Evolutionary conservation across 176 grass and related monocot species (phyloP), one percentile per base, ranked within the genome.

Genomic region (Zoysia japonica): DNA sequence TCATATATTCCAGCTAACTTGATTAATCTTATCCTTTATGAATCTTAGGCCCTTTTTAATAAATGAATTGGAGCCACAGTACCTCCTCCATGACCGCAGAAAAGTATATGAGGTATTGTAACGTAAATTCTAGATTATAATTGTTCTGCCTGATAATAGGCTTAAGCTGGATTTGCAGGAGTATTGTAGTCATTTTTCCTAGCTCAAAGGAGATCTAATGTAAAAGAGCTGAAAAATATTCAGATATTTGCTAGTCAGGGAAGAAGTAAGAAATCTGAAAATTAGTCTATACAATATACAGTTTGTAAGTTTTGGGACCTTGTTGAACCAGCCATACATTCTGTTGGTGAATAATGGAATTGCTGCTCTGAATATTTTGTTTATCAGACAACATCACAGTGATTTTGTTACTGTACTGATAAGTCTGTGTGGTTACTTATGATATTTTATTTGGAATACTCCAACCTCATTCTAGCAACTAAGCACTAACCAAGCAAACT

Each of bases 101-200:
- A 98, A 98, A 84, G 96, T 95, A 65, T 98, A 98, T 11, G 96
- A 98, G 96, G 96, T 98, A 94, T 83, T 82, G 1, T 9, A 36
- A 60, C 39, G 54, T 41, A 43, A 50, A 52, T 75, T 52, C 54
- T 19, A 71, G 56, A 65, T 86, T 81, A 46, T 12, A 47, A 69
- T 76, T 64, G 10, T 46, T 70, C 41, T 5, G 11, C 51, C 7
- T 48, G 37, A 54, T 57, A 61, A 69, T 53, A 47, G 50, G 36
- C 69, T 49, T 85, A 50, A 37, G 42, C 61, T 55, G 50, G 10
- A 59, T 79, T 79, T 65, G 53, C 16, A 42, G 15, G 60, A 85
- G 9, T 72, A 72, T 17, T 68, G 75, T 43, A 56, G 35, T 78
- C 39, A 85, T 62, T 16, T 54, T 49, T 68, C 3, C 20, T 42